A percentile compares a stretch with the other conserved stretches of the same genome.
Evolutionary conservation across 306 rosid species (phyloP).

Genomic region (Medicago arabica): DNA sequence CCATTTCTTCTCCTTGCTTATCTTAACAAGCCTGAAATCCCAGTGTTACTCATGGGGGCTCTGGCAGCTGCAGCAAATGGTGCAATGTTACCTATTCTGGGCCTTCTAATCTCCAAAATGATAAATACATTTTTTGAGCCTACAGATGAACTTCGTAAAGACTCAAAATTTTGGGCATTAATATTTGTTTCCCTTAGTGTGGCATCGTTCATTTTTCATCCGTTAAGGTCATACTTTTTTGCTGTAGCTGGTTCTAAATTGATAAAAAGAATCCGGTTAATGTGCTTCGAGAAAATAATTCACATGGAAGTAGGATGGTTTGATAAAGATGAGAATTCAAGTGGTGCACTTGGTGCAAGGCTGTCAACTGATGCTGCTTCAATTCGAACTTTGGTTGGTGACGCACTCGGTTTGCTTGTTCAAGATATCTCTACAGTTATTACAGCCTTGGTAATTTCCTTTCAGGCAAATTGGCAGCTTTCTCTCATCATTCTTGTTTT

Average conservation of each 20-base stretch:
- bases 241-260: slow-evolving; percentile 71
- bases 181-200: slow-evolving; percentile 56
- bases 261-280: slow-evolving; percentile 60
- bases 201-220: slow-evolving; percentile 46
- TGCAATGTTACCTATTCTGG: slow-evolving; percentile 53
- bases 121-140: slow-evolving; percentile 70
- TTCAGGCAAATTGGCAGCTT: slow-evolving; percentile 70
- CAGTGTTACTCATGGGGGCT: slow-evolving; percentile 57
- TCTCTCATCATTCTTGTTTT: slow-evolving; percentile 63
- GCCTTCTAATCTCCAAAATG: slow-evolving; percentile 54
- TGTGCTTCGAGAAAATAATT: slow-evolving; percentile 71
- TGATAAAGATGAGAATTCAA: slow-evolving; percentile 71
- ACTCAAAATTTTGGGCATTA: slow-evolving; percentile 71
- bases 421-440: slow-evolving; percentile 58
- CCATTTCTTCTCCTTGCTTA: slow-evolving; percentile 59
- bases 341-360: slow-evolving; percentile 77
- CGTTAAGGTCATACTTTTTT: slow-evolving; percentile 63
- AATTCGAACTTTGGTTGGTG: slow-evolving; percentile 69
- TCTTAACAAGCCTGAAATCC: slow-evolving; percentile 86
- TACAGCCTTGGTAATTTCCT: slow-evolving; percentile 69
- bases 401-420: slow-evolving; percentile 67
- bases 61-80: slow-evolving; percentile 67
- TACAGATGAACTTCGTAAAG: slow-evolving; percentile 57
- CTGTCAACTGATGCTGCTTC: slow-evolving; percentile 75
- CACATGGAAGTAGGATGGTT: slow-evolving; percentile 86